These are phyloP conservation scores for Geotrichum australiense DNA, from an alignment of 1,139 yeast species.

Conservation along the genomic window DNA sequence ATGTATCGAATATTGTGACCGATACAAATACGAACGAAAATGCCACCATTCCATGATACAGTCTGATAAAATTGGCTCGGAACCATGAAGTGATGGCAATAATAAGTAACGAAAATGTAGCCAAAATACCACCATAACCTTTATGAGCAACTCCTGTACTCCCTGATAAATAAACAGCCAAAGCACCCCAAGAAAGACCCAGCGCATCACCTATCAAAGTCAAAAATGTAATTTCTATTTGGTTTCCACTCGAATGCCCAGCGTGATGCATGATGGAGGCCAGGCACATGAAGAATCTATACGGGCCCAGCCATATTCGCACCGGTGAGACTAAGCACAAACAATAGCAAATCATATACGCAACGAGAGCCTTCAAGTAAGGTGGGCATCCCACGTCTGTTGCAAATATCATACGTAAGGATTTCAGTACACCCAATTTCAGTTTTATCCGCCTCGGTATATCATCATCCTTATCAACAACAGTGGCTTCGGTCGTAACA, in stretches of 20 bases:
- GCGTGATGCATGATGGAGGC: conserved; percentile 43
- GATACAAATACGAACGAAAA: conserved; percentile 38
- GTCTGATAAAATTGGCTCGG: conserved; percentile 37
- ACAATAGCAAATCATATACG: conserved; percentile 37
- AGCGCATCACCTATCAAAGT: conserved; percentile 43
- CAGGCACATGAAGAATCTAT: conserved; percentile 37
- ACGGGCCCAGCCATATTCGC: conserved; percentile 40
- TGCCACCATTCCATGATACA: conserved; percentile 35
- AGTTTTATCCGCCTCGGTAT: conserved; percentile 1
- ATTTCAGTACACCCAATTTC: background rate
- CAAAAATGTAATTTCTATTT: conserved; percentile 40
- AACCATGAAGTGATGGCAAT: conserved; percentile 37
- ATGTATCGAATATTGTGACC: conserved; percentile 24
- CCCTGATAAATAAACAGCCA: conserved; percentile 40
- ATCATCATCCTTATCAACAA: conserved; percentile 1
- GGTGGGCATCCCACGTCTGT: conserved; percentile 7
- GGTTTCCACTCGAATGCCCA: conserved; percentile 43
- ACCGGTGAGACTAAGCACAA: conserved; percentile 37
- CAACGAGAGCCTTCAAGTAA: conserved; percentile 35
- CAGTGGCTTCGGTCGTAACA: conserved; percentile 8
- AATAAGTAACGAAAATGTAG: conserved; percentile 39
- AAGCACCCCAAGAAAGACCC: conserved; percentile 42
- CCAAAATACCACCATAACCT: conserved; percentile 44
- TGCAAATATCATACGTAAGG: background rate
- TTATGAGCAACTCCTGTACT: conserved; percentile 37